Evolutionary conservation across 1,139 yeast species (phyloP), one percentile per base, ranked within the genome.

Genomic region (Lodderomyces elongisporus): DNA sequence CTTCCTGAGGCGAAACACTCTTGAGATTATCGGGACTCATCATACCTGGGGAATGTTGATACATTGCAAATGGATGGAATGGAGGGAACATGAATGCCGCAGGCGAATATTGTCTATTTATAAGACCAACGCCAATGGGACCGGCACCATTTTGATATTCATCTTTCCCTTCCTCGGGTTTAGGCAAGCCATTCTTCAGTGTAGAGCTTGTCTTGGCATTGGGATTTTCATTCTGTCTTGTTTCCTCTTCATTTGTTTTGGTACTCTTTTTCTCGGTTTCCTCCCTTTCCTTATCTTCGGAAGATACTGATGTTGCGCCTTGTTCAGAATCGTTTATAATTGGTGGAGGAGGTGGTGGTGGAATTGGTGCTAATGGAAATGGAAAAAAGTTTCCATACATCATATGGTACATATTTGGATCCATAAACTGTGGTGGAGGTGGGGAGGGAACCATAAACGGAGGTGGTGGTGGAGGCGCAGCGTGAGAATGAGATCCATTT

Each of bases 61-160:
- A 68, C 56, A 69, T 52, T 7, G 26, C 6, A 44, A 72, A 74
- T 2, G 78, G 77, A 42, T 54, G 59, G 43, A 72, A 74, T 0
- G 74, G 70, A 21, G 70, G 73, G 47, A 72, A 66, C 63, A 72
- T 60, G 43, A 66, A 73, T 2, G 52, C 44, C 17, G 64, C 49
- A 2, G 62, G 51, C 4, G 56, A 56, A 17, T 49, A 43, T 31
- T 50, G 61, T 17, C 68, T 56, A 38, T 59, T 63, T 54, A 62
- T 56, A 44, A 67, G 51, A 2, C 74, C 74, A 38, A 67, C 62
- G 1, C 71, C 71, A 25, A 39, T 43, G 2, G 67, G 66, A 6
- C 59, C 51, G 30, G 36, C 36, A 21, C 30, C 26, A 4, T 21
- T 12, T 20, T 32, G 17, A 5, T 15, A 12, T 10, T 26, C 30